Percentiles rank a stretch among this genome's conserved stretches.
phyloP scores from a whole-genome alignment of 352 stramenopile genomes.

The Pythium periplocum region DNA sequence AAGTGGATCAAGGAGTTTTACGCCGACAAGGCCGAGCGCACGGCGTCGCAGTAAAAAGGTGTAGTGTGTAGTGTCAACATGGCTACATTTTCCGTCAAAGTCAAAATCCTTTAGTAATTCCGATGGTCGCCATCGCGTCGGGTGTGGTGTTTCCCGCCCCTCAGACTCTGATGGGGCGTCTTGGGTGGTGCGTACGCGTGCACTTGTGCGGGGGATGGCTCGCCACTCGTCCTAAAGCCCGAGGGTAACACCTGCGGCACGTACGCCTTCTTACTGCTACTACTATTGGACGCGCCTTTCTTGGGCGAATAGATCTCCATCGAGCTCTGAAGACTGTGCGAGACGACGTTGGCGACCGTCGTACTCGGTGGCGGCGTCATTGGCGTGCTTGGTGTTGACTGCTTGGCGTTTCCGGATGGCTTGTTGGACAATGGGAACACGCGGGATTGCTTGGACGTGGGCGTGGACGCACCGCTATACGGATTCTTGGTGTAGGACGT shows the following conservation, averaged over 20 bases:
- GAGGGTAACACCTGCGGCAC: conserved; percentile 2
- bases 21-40: conserved; percentile 8
- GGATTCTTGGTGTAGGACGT: conserved; percentile 46
- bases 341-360: conserved; percentile 1
- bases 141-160: neutral
- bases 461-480: conserved; percentile 14
- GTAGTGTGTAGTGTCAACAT: too few species aligned
- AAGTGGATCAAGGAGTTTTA: conserved; percentile 57
- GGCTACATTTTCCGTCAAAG: too few species aligned
- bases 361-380: conserved; percentile 5
- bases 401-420: conserved; percentile 8
- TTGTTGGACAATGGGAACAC: neutral
- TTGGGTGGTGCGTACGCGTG: conserved; percentile 19
- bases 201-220: neutral
- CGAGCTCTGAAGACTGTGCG: conserved; percentile 27
- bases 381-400: conserved; percentile 8
- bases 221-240: neutral
- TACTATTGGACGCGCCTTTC: conserved; percentile 20
- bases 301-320: conserved; percentile 52
- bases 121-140: neutral
- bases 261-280: conserved; percentile 5
- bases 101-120: too few species aligned
- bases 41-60: neutral
- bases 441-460: neutral
- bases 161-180: conserved; percentile 15